phyloP scores from a whole-genome alignment of 306 rosid species.

The cucumber (Cucumis sativus) region DNA sequence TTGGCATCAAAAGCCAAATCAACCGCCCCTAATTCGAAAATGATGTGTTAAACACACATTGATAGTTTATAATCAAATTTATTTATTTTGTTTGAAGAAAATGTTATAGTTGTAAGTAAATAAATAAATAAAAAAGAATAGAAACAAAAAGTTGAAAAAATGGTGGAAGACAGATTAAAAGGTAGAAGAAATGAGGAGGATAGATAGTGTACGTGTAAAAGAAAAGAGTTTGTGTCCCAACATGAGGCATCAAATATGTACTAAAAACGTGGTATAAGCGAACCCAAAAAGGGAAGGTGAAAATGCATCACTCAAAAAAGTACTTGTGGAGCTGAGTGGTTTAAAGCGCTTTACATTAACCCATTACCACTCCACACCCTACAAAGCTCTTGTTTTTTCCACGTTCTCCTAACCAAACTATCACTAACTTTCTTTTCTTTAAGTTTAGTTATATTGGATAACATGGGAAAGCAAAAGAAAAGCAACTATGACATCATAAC shows the following conservation, averaged over 20 bases:
- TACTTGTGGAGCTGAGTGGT: not conserved
- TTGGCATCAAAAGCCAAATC: too few species aligned
- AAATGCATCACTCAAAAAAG: not conserved
- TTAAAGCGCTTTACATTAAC: not conserved
- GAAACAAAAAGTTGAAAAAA: too few species aligned
- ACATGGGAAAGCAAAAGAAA: not conserved
- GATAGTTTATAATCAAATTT: too few species aligned
- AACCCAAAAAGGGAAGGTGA: not conserved
- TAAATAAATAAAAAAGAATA: too few species aligned
- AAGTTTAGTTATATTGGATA: not conserved
- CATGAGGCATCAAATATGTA: not conserved
- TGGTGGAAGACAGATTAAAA: constrained; percentile 2
- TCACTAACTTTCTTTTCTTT: not conserved
- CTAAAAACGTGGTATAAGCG: not conserved
- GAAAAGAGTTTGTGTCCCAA: not conserved
- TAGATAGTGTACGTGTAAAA: not conserved
- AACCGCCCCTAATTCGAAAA: too few species aligned
- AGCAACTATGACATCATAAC: too few species aligned
- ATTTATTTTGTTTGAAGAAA: too few species aligned
- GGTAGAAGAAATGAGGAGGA: not conserved
- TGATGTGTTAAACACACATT: too few species aligned
- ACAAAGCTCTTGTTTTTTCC: not conserved
- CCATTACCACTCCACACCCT: not conserved
- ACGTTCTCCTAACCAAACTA: not conserved
- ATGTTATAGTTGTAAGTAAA: too few species aligned